These are phyloP conservation scores for Metschnikowia henanensis DNA, from an alignment of 805 yeast species.

Conservation along the genomic window DNA sequence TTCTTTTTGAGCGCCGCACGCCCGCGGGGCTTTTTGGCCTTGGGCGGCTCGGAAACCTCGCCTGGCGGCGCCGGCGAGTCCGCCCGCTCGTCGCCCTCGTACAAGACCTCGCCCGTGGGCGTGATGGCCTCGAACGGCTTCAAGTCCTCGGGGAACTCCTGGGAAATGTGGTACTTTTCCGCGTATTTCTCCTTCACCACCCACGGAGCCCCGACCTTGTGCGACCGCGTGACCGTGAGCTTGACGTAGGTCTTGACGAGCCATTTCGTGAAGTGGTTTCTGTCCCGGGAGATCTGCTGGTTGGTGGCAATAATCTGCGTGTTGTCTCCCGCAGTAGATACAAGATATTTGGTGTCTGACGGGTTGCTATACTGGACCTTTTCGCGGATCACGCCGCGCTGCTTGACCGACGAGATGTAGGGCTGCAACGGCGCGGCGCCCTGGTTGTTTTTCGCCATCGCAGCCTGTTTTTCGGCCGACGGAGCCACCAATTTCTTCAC, in stretches of 20 bases:
- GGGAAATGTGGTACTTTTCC: slow-evolving; percentile 61
- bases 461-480: slow-evolving; percentile 1
- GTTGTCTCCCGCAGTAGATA: slow-evolving; percentile 52
- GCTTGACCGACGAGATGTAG: slow-evolving; percentile 26
- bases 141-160: slow-evolving; percentile 57
- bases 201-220: slow-evolving; percentile 95
- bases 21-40: slow-evolving; percentile 12
- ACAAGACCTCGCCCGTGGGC: slow-evolving; percentile 18
- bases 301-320: slow-evolving; percentile 72
- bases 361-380: slow-evolving; percentile 73
- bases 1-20: slow-evolving; percentile 17
- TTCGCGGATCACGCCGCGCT: slow-evolving; percentile 71
- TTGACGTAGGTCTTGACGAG: slow-evolving; percentile 86
- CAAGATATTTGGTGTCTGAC: slow-evolving; percentile 60
- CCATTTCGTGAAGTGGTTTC: slow-evolving; percentile 87
- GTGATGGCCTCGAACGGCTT: slow-evolving; percentile 31
- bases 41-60: slow-evolving; percentile 7
- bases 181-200: slow-evolving; percentile 81
- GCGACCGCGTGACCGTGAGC: slow-evolving; percentile 71
- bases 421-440: slow-evolving; percentile 7
- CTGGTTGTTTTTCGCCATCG: background rate
- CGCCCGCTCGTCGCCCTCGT: slow-evolving; percentile 18
- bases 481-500: slow-evolving; percentile 37
- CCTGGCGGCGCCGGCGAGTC: slow-evolving; percentile 9
- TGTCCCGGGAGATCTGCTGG: slow-evolving; percentile 72